Evolutionary conservation across 1,284 basidiomycete genomes (phyloP), one percentile per base, ranked within the genome.

Genomic region (Phlebopus sp.): DNA sequence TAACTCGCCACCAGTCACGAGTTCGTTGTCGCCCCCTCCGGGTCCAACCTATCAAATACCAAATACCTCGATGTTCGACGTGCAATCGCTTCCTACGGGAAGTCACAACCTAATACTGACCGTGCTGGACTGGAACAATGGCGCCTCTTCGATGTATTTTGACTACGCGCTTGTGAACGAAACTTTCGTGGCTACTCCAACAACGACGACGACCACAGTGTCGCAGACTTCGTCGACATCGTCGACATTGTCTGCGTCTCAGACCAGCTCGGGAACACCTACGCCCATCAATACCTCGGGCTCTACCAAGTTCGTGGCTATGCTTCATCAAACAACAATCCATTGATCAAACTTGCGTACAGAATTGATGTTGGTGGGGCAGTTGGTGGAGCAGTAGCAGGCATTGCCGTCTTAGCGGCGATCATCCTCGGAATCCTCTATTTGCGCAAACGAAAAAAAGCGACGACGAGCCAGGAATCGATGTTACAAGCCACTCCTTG

Each of bases 111-210:
- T 61, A 32, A 27, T n/a, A n/a, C 58, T 61, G 59, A 55, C 49
- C 4, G 8, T 65, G 1, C 21, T 60, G 32, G 38, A 60, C 37
- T 65, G 59, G 60, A 25, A 49, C 6, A 57, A 50, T 9, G 5
- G 8, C 0, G 13, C 18, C 17, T 55, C 57, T 18, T 55, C 55
- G 15, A 59, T 65, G 63, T 55, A 59, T 18, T 65, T 65, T 11
- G 59, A 61, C 34, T 61, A 62, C 27, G 59, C 63, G 46, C 25
- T 41, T 11, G 25, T 61, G 11, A 65, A 63, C 19, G 59, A 61
- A 44, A 40, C 59, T 18, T 42, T 55, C 2, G 54, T 62, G 13
- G 44, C 45, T 13, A 11, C 31, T n/a, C 42, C 46, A 1, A 9
- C 34, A 9, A 42, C 57, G 1, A 42, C 56, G 15, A 14, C 35